A percentile compares a stretch with the other conserved stretches of the same genome.
These are phyloP conservation scores for Mycena metata DNA, from an alignment of 768 basidiomycete genomes.

Conservation along the genomic window DNA sequence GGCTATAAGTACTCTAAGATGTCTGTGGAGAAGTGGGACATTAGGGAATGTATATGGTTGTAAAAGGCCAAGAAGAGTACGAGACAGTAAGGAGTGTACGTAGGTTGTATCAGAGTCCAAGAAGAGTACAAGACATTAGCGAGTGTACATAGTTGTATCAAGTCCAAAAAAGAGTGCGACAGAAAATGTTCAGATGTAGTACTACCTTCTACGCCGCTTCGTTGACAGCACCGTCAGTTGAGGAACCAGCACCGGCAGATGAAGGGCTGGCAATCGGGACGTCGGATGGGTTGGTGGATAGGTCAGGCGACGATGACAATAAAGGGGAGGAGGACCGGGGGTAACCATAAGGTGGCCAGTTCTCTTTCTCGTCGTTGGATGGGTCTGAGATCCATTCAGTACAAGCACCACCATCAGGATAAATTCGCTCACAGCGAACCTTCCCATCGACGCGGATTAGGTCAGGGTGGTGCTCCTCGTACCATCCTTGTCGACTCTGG, in stretches of 20 bases:
- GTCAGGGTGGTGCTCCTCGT: conserved; percentile 22
- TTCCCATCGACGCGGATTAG: conserved; percentile 29
- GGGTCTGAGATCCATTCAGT: conserved; percentile 7
- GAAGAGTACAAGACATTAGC: too few relatives aligned
- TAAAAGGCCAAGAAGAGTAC: too few relatives aligned
- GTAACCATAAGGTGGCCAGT: not conserved
- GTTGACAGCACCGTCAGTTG: not conserved
- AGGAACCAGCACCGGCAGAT: too few relatives aligned
- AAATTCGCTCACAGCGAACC: not conserved
- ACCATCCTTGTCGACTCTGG: not conserved
- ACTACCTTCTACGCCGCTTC: not conserved
- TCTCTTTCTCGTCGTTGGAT: conserved; percentile 1
- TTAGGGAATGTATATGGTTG: too few relatives aligned
- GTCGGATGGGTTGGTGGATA: too few relatives aligned
- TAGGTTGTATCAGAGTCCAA: too few relatives aligned
- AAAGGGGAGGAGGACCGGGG: not conserved
- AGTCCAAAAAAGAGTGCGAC: not conserved
- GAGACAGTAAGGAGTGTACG: too few relatives aligned
- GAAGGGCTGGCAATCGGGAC: too few relatives aligned
- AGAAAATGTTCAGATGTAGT: not conserved
- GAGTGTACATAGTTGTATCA: too few relatives aligned
- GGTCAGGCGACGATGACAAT: too few relatives aligned
- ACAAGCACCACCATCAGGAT: not conserved
- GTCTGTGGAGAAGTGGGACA: not conserved
- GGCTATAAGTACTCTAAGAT: not conserved